Evolutionary conservation across 2,329 filamentous ascomycete genomes (phyloP).

Genomic region (Xylaria digitata): DNA sequence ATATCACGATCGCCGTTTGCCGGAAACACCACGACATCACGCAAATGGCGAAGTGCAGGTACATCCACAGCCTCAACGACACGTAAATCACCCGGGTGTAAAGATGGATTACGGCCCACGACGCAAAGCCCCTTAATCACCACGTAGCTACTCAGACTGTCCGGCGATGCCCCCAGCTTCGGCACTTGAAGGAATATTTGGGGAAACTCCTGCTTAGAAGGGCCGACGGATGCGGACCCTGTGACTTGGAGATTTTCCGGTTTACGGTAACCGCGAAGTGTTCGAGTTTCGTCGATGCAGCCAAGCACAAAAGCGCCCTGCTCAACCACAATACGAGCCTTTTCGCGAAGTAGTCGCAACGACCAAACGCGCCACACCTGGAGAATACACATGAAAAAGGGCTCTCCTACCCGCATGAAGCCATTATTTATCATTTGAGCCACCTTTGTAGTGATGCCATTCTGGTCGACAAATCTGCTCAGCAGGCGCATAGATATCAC

Average conservation of each 20-base stretch:
- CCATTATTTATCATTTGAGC: conserved; percentile 81
- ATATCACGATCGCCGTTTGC: conserved; percentile 85
- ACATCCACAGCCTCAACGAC: conserved; percentile 86
- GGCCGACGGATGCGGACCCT: conserved; percentile 53
- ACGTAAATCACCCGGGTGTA: conserved; percentile 92
- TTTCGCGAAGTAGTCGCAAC: conserved; percentile 90
- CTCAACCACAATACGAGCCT: conserved; percentile 84
- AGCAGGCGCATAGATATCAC: conserved; percentile 74
- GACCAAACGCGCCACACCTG: conserved; percentile 90
- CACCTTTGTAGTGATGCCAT: conserved; percentile 79
- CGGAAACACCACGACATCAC: conserved; percentile 88
- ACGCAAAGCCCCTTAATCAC: conserved; percentile 82
- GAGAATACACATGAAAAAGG: conserved; percentile 83
- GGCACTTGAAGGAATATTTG: conserved; percentile 91
- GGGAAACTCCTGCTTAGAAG: conserved; percentile 69
- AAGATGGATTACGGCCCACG: conserved; percentile 89
- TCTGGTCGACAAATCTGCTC: conserved; percentile 82
- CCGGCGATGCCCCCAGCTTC: conserved; percentile 64
- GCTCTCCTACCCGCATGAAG: conserved; percentile 79
- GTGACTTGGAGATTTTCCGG: neutral
- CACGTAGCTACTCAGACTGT: conserved; percentile 64
- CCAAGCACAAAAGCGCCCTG: conserved; percentile 89
- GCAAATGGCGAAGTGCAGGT: conserved; percentile 77
- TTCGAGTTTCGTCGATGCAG: conserved; percentile 85
- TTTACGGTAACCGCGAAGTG: conserved; percentile 76